Evolutionary conservation across 441 rosid genomes (phyloP).

Genomic region (Codiaeum variegatum): DNA sequence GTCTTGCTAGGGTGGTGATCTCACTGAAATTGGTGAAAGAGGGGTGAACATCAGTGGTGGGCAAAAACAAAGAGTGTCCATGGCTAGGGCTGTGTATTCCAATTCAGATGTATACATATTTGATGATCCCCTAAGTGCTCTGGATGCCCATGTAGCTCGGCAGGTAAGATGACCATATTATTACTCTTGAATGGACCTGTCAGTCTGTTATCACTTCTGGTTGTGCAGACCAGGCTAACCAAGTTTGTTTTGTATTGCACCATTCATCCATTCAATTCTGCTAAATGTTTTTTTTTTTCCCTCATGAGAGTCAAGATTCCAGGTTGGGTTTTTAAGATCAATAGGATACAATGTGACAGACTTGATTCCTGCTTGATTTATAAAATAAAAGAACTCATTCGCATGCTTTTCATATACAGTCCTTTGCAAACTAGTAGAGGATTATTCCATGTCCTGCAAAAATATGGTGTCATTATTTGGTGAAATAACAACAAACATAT

Average conservation of each 20-base stretch:
- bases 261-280: neutral
- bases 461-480: neutral
- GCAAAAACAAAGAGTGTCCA: slow-evolving; percentile 95
- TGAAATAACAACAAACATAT: neutral
- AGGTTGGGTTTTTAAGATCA: neutral
- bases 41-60: slow-evolving; percentile 99
- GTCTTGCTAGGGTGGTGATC: slow-evolving; percentile 70
- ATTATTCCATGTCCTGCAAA: neutral
- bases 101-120: slow-evolving; percentile 83
- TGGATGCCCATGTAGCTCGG: slow-evolving; percentile 88
- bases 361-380: neutral
- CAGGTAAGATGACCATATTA: slow-evolving; percentile 77
- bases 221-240: neutral
- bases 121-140: slow-evolving; percentile 98
- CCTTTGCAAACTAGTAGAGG: neutral
- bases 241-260: slow-evolving; percentile 1
- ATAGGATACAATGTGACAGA: neutral
- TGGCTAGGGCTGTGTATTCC: slow-evolving; percentile 97
- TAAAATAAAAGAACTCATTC: neutral
- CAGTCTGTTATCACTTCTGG: neutral
- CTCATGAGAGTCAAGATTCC: slow-evolving; percentile 9
- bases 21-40: slow-evolving; percentile 95
- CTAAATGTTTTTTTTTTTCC: neutral
- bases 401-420: neutral
- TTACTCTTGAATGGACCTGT: neutral